phyloP scores from a whole-genome alignment of 306 rosid genomes.

The Medicago arabica region DNA sequence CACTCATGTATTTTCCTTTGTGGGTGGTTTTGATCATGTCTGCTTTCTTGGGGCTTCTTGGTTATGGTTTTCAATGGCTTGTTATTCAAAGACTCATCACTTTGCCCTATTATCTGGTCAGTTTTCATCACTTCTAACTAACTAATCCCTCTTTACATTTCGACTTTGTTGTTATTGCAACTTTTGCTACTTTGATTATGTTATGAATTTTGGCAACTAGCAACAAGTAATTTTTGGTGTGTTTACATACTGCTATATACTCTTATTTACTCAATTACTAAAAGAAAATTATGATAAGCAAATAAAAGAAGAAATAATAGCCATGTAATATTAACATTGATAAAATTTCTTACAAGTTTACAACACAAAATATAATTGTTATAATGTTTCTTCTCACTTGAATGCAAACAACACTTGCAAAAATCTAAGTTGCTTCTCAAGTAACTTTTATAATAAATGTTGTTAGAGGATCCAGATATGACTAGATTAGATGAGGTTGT shows the following conservation, averaged over 20 bases:
- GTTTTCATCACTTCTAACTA: not conserved
- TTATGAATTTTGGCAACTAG: not conserved
- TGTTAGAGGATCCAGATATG: not conserved
- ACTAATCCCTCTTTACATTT: not conserved
- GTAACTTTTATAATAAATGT: not conserved
- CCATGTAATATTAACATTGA: not conserved
- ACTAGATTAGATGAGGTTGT: too few species aligned
- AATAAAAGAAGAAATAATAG: not conserved
- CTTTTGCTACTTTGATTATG: not conserved
- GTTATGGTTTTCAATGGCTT: conserved; percentile 78
- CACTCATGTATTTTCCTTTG: conserved; percentile 57
- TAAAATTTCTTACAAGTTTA: not conserved
- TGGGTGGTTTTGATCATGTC: conserved; percentile 63
- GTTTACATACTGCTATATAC: too few species aligned
- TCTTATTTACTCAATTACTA: too few species aligned
- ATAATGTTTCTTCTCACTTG: not conserved
- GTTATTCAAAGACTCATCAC: conserved; percentile 51
- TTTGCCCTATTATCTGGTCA: conserved; percentile 68
- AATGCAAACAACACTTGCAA: not conserved
- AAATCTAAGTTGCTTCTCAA: not conserved
- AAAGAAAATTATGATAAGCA: too few species aligned
- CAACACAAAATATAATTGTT: not conserved
- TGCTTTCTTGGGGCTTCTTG: conserved; percentile 59
- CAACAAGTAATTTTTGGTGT: not conserved
- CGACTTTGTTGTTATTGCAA: not conserved